Base-by-base conservation (phyloP, 352 stramenopile species). In the Thalassiosira sp. region DNA sequence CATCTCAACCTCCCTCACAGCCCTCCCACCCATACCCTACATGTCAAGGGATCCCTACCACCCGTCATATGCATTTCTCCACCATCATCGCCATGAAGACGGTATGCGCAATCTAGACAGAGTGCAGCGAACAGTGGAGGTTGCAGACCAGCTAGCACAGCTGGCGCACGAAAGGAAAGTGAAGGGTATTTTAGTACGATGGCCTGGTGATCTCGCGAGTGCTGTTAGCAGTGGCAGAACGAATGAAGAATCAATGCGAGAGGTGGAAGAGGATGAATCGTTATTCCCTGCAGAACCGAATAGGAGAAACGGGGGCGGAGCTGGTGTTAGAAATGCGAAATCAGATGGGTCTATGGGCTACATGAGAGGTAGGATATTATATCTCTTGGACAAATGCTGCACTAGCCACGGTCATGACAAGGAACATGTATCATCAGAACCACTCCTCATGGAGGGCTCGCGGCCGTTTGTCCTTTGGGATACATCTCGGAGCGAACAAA, bases 31-130 rank as follows among this genome's bases (percentile, higher is more conserved):
- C 5, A 53, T 79, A 24, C 60, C 69, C 0, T 79, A 72, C 33
- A 79, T 79, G 70, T 72, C 60, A 22, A 42, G 59, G 31, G 40
- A 54, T 52, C 52, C 60, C 7, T 65, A 79, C 43, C 70, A 72
- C 28, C 60, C 52, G 40, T 79, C 70, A 1, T 79, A 72, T 65
- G 25, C 70, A 46, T 79, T 70, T 59, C 60, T 57, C 28, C 42
- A 67, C 63, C 28, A 22, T 31, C 53, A 65, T 58, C 52, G 31
- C 15, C 52, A 28, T 5, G 25, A 51, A 3, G 28, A 1, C 5
- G 53, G 22, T 22, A 8, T 35, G 25, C 20, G 22, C 11, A 46
- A 51, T 31, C 51, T 52, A 27, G 27, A 45, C 15, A 60, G 69
- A 57, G 22, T 72, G 0, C 28, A 72, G 35, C 40, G 60, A 37